Evolutionary conservation across 768 basidiomycete genomes (phyloP), one percentile per base, ranked within the genome.

Genomic region (Mycena metata): DNA sequence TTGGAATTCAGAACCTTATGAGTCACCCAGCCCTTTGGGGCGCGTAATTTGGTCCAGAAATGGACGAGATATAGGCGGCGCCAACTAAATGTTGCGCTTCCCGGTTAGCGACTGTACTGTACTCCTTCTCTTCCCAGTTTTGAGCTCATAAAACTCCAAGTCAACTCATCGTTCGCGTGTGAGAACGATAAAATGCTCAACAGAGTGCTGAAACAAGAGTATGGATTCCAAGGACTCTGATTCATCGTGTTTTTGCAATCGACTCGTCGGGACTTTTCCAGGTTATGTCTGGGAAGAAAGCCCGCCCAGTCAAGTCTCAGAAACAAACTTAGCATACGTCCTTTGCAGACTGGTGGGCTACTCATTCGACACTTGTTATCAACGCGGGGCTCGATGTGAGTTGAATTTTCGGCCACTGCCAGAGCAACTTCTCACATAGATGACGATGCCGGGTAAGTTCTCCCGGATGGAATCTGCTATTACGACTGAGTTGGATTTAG

Each of bases 371-470:
- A 4, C 64, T 83, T 5, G 85, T 88, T 1, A 86, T 87, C 13
- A 89, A 89, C 67, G 78, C 81, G 36, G 91, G 91, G 19, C 82
- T 91, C 15, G 90, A 91, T 73, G 90, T 89, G 62, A 59, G 86
- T 72, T 5, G 1, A 12, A 3, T 16, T 42, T 21, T 39, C 39
- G 13, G 36, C 10, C 17, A 47, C n/a, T 57, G 62, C n/a, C 33
- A 11, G 16, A 30, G 26, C 4, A 39, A 39, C 39, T 15, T 50
- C 50, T n/a, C 6, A 9, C 33, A 21, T 57, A 90, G 89, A 90
- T 91, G 90, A 90, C 88, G 0, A 91, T 91, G 90, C 90, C 91
- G 54, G 90, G 90, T 73, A 70, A 64, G 19, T n/a, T 11, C 43
- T 9, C 3, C 30, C 6, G 30, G 6, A 30, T 30, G 30, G 6